Conservation (phyloP, 2,329 filamentous ascomycete species). For the Trichoderma atroviride region DNA sequence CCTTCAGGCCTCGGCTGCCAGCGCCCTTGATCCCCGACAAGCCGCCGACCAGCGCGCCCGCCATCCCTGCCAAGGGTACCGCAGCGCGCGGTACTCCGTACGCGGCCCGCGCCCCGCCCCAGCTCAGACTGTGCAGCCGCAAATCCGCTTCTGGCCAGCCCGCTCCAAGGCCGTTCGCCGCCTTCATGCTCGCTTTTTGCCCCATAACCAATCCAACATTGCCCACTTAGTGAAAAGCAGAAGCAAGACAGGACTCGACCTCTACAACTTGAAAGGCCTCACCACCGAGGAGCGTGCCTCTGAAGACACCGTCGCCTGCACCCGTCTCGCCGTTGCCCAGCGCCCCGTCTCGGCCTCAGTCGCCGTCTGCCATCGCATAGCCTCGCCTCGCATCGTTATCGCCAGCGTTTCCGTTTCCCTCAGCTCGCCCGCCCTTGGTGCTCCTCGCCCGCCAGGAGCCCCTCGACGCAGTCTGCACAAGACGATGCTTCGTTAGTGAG, state of each 20-base stretch:
- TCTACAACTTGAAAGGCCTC: background rate
- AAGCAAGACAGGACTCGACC: background rate
- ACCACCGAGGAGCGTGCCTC: background rate
- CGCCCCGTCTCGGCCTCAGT: background rate
- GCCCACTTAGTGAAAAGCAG: slow-evolving; percentile 6
- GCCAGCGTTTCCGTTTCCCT: background rate
- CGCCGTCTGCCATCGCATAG: background rate
- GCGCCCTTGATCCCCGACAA: background rate
- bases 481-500: slow-evolving; percentile 20
- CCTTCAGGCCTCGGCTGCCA: background rate
- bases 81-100: slow-evolving; percentile 12
- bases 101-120: slow-evolving; percentile 7
- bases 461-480: slow-evolving; percentile 17
- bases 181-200: slow-evolving; percentile 7
- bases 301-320: background rate
- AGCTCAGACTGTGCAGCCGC: slow-evolving; percentile 15
- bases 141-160: slow-evolving; percentile 16
- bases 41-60: background rate
- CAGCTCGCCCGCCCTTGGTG: background rate
- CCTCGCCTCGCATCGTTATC: background rate
- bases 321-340: background rate
- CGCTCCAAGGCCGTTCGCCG: slow-evolving; percentile 11
- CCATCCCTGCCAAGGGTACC: slow-evolving; percentile 12
- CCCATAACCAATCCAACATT: slow-evolving; percentile 20
- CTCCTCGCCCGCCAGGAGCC: slow-evolving; percentile 1